Conservation (phyloP, 352 stramenopile genomes). For the Globisporangium perplexum region DNA sequence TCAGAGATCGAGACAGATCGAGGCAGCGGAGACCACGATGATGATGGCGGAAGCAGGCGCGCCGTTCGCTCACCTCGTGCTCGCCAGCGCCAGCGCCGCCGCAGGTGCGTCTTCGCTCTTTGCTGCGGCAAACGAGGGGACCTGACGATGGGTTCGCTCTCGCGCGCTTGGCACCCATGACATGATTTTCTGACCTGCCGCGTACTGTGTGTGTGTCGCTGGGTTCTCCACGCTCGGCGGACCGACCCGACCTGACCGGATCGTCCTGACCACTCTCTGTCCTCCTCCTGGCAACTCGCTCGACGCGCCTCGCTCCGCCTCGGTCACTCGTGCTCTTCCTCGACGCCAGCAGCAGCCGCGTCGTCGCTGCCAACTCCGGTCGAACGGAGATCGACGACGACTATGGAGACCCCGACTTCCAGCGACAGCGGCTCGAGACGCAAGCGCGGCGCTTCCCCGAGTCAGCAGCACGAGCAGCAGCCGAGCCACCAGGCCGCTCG, state of each 20-base stretch:
- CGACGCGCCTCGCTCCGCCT: not conserved
- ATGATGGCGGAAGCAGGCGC: not conserved
- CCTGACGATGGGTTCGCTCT: not conserved
- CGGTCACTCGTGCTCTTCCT: not conserved
- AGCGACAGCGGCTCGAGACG: not conserved
- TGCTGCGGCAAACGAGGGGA: not conserved
- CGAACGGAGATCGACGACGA: not conserved
- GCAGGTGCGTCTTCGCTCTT: not conserved
- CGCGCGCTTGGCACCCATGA: not conserved
- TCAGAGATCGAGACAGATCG: not conserved
- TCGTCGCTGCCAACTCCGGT: not conserved
- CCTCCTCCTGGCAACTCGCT: too few relatives aligned
- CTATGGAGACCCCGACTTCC: not conserved
- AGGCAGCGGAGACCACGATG: not conserved
- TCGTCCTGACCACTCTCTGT: not conserved
- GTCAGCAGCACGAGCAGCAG: too few relatives aligned
- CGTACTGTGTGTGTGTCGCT: not conserved
- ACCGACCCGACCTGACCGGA: not conserved
- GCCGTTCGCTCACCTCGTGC: not conserved
- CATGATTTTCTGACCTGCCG: conserved; percentile 1
- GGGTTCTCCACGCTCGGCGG: too few relatives aligned
- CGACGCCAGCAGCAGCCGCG: not conserved
- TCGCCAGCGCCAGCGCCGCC: not conserved
- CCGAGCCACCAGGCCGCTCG: not conserved
- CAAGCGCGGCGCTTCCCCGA: too few relatives aligned